A percentile compares a stretch with the other conserved stretches of the same genome.
phyloP scores from a whole-genome alignment of 73 alveolate genomes.

The Breviolum minutum region DNA sequence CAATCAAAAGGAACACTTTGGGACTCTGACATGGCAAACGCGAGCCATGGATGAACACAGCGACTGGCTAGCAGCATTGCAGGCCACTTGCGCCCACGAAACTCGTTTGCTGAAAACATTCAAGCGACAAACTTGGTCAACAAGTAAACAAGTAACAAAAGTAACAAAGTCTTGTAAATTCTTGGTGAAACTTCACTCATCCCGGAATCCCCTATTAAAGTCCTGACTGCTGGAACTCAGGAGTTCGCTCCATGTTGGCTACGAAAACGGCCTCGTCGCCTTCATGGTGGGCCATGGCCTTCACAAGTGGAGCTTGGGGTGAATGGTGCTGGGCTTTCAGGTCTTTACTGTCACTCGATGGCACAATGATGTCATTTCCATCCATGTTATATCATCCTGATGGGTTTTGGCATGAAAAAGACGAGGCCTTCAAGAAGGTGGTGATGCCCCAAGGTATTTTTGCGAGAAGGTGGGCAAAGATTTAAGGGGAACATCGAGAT shows the following conservation, averaged over 20 bases:
- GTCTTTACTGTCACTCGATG: constrained; percentile 18
- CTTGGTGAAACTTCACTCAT: background rate
- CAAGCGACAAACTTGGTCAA: background rate
- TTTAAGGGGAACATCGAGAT: no score
- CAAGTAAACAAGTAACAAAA: no score
- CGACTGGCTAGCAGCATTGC: constrained; percentile 67
- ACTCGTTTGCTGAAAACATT: background rate
- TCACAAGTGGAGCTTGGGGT: constrained; percentile 18
- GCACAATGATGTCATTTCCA: background rate
- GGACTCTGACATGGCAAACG: no score
- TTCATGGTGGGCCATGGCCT: constrained; percentile 30
- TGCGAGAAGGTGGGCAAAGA: background rate
- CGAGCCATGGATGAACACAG: constrained; percentile 52
- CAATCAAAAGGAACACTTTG: no score
- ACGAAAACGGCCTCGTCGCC: constrained; percentile 24
- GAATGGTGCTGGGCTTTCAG: constrained; percentile 69
- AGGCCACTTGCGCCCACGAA: constrained; percentile 55
- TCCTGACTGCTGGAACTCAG: background rate
- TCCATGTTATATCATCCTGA: background rate
- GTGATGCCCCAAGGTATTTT: background rate
- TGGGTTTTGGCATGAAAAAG: background rate
- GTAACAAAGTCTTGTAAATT: background rate
- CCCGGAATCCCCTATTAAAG: background rate
- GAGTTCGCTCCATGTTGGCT: constrained; percentile 71
- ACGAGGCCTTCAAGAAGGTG: constrained; percentile 1